Base-by-base conservation (phyloP, 2,329 filamentous ascomycete species). In the Trichoderma atroviride region DNA sequence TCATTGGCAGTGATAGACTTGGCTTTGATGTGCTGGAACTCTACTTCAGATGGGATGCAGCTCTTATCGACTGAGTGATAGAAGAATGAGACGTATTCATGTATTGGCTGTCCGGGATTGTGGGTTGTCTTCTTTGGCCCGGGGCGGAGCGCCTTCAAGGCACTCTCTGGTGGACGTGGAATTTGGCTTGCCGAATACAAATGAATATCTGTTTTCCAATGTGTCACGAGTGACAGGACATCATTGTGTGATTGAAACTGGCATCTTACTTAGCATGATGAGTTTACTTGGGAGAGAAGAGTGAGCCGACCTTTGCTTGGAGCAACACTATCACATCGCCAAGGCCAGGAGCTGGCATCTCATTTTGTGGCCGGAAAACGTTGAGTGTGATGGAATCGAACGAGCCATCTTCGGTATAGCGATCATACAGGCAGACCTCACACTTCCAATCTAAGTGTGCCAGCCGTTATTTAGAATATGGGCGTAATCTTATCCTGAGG, bases 371-470 rank as follows among this genome's bases (percentile, higher is more conserved):
- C 33, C 84, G 82, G 76, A 96, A 95, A 61, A 92, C 86, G 70
- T 84, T 85, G 68, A 94, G 82, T 74, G 71, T 74, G 60, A 87
- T 50, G 11, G 75, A 75, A 1, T 78, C 79, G 14, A 78, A 75
- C 31, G 75, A 71, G 5, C 80, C 78, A 53, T 83, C 78, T 68
- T 88, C 81, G 9, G 83, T 79, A 5, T 87, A 88, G 13, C 80
- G 75, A 75, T 94, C 91, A 74, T 83, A 87, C 4, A 94, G 76
- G 1, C 83, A 86, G 40, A 93, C 80, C 27, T 84, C 84, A 70
- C 85, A 86, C 77, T 90, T 91, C 74, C 79, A 86, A 73, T 90
- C 88, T 90, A 63, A 1, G 3, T 31, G 52, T 40, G 70, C 69
- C 47, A 69, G 2, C 16, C 53, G 31, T 24, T 57, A 27, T 19